Conservation (phyloP, 2,329 filamentous ascomycete species). For the Aspergillus ustus region DNA sequence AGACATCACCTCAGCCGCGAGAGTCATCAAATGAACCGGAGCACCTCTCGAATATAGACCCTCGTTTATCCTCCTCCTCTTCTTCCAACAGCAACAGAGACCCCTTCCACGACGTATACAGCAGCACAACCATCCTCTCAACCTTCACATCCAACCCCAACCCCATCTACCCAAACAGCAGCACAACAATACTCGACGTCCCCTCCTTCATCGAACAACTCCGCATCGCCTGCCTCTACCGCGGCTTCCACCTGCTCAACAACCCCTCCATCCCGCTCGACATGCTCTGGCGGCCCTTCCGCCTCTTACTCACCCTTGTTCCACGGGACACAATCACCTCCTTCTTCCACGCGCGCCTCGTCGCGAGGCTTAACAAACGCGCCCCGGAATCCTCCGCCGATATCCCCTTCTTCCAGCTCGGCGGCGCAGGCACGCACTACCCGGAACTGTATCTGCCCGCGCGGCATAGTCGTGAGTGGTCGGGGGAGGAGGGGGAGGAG, state of each 20-base stretch:
- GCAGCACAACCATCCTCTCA: background rate
- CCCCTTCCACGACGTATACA: background rate
- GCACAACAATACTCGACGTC: background rate
- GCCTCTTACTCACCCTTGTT: slow-evolving; percentile 9
- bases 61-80: background rate
- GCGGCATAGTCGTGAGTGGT: background rate
- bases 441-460: background rate
- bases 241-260: background rate
- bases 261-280: slow-evolving; percentile 8
- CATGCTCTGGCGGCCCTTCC: slow-evolving; percentile 16
- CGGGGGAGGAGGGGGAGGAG: too few relatives aligned
- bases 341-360: slow-evolving; percentile 1
- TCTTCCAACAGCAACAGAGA: too few relatives aligned
- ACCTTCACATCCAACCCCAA: background rate
- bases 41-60: background rate
- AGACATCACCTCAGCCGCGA: background rate
- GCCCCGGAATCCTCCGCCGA: background rate
- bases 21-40: background rate
- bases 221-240: slow-evolving; percentile 8
- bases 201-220: slow-evolving; percentile 5
- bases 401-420: slow-evolving; percentile 11
- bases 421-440: slow-evolving; percentile 20
- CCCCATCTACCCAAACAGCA: too few relatives aligned
- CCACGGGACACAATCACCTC: background rate
- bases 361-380: background rate